Evolutionary conservation across 2,329 filamentous ascomycete genomes (phyloP), one percentile per base, ranked within the genome.

Genomic region (Talaromyces sp.): DNA sequence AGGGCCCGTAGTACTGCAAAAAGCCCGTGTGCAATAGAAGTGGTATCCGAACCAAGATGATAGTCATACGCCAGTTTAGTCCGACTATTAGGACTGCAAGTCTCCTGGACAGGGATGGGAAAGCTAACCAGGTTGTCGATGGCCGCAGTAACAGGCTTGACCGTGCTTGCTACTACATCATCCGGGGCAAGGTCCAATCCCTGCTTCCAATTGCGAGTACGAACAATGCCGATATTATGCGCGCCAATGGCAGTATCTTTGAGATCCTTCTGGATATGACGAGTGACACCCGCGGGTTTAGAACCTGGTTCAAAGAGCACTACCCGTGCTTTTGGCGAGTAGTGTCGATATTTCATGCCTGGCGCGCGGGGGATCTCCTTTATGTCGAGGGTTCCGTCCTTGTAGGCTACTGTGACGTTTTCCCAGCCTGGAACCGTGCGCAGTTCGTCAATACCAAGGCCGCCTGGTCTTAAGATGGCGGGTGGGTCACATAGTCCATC

Each of bases 271-370:
- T 61, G 60, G 6, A 77, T 65, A 19, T 70, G 71, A 8, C 62
- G 57, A 24, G 63, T 52, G 16, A 74, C 66, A 8, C 61, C 64
- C 3, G 56, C 40, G 17, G 58, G 49, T 39, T 59, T 60, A 56
- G 70, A 68, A 1, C 75, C 78, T 27, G 82, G 74, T 69, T 96
- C 90, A 68, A 91, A 96, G 1, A 97, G 78, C 13, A 96, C 77
- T 2, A 99, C 92, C 41, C 82, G 85, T 1, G 94, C 95, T 70
- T 87, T 90, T 1, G 94, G 94, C 39, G 92, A 96, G 68, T 99
- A 99, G 70, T 99, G 94, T 69, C 94, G 90, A 71, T 99, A 99
- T 75, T 99, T 99, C 94, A 99, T 99, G 1, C 94, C 94, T 0
- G 94, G 94, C 1, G 94, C 94, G 51, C 90, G 82, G 0, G 94